phyloP scores from a whole-genome alignment of 768 basidiomycete genomes.

The Trametes cinnabarina region DNA sequence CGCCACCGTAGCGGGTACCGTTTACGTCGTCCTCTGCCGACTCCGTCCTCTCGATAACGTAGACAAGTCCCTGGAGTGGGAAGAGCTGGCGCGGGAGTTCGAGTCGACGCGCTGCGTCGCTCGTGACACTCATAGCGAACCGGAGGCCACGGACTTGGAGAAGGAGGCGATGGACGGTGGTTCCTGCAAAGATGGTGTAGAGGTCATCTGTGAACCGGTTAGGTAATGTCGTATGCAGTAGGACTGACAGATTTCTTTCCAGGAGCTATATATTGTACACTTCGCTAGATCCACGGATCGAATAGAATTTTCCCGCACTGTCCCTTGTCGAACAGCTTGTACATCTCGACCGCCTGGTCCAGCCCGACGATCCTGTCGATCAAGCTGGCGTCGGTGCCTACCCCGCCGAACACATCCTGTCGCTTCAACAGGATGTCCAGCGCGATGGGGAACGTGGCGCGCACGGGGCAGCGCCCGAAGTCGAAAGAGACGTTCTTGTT shows the following conservation, averaged over 20 bases:
- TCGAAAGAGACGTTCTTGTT: conserved; percentile 77
- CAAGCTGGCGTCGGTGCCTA: conserved; percentile 59
- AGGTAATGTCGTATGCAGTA: too few relatives aligned
- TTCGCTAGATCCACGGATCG: conserved; percentile 65
- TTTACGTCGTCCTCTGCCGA: conserved; percentile 15
- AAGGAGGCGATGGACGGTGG: neutral
- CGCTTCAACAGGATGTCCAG: conserved; percentile 65
- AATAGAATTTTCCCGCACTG: conserved; percentile 75
- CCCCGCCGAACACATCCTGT: conserved; percentile 72
- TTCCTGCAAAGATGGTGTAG: neutral
- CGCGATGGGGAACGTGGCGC: conserved; percentile 72
- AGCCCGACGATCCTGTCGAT: conserved; percentile 68
- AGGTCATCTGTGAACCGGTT: neutral
- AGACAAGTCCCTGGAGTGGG: conserved; percentile 10
- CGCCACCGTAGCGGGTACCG: conserved; percentile 12
- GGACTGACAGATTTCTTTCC: too few relatives aligned
- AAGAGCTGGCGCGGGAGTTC: conserved; percentile 13
- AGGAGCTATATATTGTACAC: too few relatives aligned
- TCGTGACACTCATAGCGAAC: neutral
- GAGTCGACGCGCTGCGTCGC: neutral
- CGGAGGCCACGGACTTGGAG: neutral
- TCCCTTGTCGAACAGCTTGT: conserved; percentile 69
- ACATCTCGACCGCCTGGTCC: conserved; percentile 53
- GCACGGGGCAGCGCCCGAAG: conserved; percentile 80
- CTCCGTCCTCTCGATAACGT: conserved; percentile 10